Evolutionary conservation across 202 grass and related monocot species (phyloP).

Genomic region (Miscanthus sacchariflorus): DNA sequence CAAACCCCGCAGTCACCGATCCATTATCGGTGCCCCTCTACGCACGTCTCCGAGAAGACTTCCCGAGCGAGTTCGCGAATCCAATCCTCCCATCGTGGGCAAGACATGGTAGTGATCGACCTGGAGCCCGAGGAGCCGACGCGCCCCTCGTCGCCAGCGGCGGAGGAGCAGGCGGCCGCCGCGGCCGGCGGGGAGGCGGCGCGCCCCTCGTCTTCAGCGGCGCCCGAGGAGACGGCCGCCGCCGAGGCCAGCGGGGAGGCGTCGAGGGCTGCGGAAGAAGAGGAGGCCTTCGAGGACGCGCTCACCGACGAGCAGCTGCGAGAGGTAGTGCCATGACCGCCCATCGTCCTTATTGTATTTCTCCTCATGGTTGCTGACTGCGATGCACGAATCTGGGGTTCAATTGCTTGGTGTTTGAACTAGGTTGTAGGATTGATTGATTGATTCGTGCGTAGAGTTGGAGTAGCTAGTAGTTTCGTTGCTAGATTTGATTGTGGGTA

Average conservation of each 20-base stretch:
- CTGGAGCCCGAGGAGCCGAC: constrained; percentile 38
- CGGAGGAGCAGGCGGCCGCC: background rate
- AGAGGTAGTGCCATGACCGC: constrained; percentile 53
- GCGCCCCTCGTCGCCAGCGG: background rate
- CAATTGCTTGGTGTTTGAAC: background rate
- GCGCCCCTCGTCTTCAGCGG: background rate
- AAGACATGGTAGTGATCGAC: constrained; percentile 83
- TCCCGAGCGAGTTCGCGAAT: background rate
- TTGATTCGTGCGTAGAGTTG: constrained; percentile 12
- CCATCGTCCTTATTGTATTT: background rate
- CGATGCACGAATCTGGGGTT: constrained; percentile 21
- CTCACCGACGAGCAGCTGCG: constrained; percentile 89
- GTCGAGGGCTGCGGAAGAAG: constrained; percentile 21
- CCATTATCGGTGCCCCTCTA: background rate
- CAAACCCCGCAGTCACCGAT: background rate
- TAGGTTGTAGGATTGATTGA: background rate
- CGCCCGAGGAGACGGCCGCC: background rate
- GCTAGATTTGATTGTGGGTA: constrained; percentile 28
- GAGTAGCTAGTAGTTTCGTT: background rate
- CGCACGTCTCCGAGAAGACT: constrained; percentile 22
- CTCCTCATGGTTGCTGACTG: background rate
- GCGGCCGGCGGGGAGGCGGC: constrained; percentile 5
- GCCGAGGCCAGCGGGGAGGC: constrained; percentile 25
- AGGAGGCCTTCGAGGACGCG: constrained; percentile 88
- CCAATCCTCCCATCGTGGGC: background rate